Percentiles rank a stretch among this genome's conserved stretches.
Conservation (phyloP, 768 basidiomycete species). For the Lactifluus piperatus region DNA sequence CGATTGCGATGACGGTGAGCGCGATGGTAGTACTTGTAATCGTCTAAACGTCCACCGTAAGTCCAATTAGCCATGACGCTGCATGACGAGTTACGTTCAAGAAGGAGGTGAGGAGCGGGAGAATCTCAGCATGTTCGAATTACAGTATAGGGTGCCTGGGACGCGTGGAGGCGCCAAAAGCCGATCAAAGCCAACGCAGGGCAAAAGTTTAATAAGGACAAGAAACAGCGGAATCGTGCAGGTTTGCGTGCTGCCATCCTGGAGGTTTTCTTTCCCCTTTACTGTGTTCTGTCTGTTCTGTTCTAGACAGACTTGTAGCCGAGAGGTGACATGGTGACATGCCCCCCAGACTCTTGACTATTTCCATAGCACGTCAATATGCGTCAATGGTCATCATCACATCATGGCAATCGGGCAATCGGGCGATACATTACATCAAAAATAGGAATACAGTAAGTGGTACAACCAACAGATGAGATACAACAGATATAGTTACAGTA, state of each 20-base stretch:
- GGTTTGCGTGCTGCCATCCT: not conserved
- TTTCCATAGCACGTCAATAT: no score
- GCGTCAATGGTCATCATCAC: no score
- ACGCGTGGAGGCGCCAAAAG: not conserved
- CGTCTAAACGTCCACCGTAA: not conserved
- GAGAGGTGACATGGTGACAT: not conserved
- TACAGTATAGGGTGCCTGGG: not conserved
- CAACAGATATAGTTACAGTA: no score
- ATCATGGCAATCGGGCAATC: no score
- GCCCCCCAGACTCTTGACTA: no score
- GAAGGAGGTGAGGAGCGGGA: not conserved
- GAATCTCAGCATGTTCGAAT: not conserved
- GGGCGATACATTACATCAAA: no score
- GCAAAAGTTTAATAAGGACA: no score
- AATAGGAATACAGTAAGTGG: no score
- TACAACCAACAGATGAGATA: no score
- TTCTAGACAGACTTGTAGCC: not conserved
- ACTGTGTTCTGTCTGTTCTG: no score
- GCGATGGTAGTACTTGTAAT: not conserved
- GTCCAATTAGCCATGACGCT: no score
- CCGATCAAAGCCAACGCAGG: not conserved
- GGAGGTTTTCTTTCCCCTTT: no score
- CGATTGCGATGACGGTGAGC: constrained; percentile 29
- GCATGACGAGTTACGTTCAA: not conserved
- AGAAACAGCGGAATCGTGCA: not conserved